These are phyloP conservation scores for Globisporangium polare DNA, from an alignment of 352 stramenopile genomes.

Conservation along the genomic window DNA sequence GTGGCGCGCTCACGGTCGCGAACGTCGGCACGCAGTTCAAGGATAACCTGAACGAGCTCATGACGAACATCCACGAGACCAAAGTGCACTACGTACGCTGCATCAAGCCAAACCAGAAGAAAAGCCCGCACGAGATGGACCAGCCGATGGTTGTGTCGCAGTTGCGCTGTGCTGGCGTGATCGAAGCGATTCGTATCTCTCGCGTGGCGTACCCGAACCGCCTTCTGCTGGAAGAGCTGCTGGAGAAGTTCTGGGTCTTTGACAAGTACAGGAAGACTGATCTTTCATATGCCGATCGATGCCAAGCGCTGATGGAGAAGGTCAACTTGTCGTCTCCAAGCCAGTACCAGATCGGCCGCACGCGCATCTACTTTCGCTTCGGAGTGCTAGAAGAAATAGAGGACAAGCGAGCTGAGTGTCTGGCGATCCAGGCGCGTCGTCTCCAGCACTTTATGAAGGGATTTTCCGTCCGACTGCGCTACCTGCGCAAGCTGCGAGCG, in stretches of 20 bases:
- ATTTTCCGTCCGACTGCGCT: constrained; percentile 54
- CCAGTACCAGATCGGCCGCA: constrained; percentile 74
- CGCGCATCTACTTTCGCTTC: constrained; percentile 80
- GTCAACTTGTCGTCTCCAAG: constrained; percentile 61
- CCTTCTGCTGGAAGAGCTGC: constrained; percentile 80
- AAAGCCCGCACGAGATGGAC: constrained; percentile 87
- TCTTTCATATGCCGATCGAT: constrained; percentile 39
- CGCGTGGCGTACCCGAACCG: constrained; percentile 97
- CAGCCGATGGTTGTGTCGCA: constrained; percentile 94
- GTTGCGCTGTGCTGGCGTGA: constrained; percentile 96
- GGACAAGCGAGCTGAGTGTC: constrained; percentile 44
- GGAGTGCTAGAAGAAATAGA: constrained; percentile 80
- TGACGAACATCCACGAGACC: constrained; percentile 92
- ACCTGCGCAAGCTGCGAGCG: constrained; percentile 58
- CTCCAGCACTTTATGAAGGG: constrained; percentile 75
- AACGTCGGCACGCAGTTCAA: constrained; percentile 86
- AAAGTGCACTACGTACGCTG: constrained; percentile 99
- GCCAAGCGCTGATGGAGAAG: constrained; percentile 53
- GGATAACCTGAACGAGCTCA: constrained; percentile 90
- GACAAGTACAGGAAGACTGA: constrained; percentile 35
- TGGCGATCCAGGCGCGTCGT: constrained; percentile 59
- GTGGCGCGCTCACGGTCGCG: constrained; percentile 46
- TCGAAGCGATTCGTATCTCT: constrained; percentile 98
- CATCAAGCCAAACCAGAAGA: constrained; percentile 98
- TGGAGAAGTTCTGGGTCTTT: constrained; percentile 83